A percentile compares a stretch with the other conserved stretches of the same genome.
Conservation (phyloP, 805 yeast species). For the Myxozyma lipomycoides region DNA sequence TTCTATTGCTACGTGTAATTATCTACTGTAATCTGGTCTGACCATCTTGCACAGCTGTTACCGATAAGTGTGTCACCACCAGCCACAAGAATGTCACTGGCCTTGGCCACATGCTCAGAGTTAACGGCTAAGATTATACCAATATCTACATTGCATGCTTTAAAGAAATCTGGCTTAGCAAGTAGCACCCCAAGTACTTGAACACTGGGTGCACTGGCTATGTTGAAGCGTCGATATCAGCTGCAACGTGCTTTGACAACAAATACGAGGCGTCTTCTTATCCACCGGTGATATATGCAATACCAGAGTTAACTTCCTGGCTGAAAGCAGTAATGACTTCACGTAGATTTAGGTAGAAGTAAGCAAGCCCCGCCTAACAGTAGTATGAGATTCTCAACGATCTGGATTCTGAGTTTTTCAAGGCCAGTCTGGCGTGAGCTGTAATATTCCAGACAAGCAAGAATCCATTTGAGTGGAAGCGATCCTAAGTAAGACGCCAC, state of each 20-base stretch:
- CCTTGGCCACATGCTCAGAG: constrained; percentile 57
- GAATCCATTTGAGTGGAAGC: constrained; percentile 95
- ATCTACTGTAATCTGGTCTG: constrained; percentile 50
- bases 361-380: constrained; percentile 81
- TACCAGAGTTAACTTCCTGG: constrained; percentile 65
- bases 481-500: constrained; percentile 91
- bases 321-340: constrained; percentile 74
- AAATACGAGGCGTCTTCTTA: constrained; percentile 98
- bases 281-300: constrained; percentile 98
- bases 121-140: constrained; percentile 92
- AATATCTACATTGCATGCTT: constrained; percentile 92
- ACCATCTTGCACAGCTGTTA: constrained; percentile 35
- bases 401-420: constrained; percentile 70
- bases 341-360: constrained; percentile 94
- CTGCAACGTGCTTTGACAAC: constrained; percentile 73
- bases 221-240: constrained; percentile 67
- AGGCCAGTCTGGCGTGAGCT: constrained; percentile 64
- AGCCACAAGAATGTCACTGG: constrained; percentile 49
- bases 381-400: constrained; percentile 70
- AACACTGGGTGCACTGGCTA: constrained; percentile 89
- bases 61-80: constrained; percentile 72
- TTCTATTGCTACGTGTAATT: too few species aligned
- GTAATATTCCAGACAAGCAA: constrained; percentile 90
- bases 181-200: constrained; percentile 86
- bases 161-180: constrained; percentile 75